phyloP scores from a whole-genome alignment of 2,329 filamentous ascomycete species.

The Epichloe sp. region DNA sequence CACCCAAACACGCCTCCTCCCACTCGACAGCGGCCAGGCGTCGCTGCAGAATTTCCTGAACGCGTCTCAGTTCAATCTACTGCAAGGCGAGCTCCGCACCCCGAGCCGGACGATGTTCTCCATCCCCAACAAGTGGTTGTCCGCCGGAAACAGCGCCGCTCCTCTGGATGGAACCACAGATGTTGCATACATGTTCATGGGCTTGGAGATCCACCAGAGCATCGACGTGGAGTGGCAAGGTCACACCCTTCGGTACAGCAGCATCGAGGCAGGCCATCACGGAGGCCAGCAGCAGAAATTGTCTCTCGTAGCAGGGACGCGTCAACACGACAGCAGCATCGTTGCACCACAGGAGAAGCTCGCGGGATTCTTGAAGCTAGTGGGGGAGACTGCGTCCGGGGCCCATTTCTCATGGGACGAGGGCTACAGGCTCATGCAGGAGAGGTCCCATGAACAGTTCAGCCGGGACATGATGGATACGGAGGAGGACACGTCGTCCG shows the following conservation, averaged over 20 bases:
- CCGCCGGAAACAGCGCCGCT: background rate
- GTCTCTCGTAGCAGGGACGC: slow-evolving; percentile 20
- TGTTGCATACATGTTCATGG: slow-evolving; percentile 29
- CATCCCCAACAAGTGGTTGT: slow-evolving; percentile 15
- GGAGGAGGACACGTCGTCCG: background rate
- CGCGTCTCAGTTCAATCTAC: slow-evolving; percentile 31
- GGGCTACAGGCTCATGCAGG: slow-evolving; percentile 17
- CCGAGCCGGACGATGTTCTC: slow-evolving; percentile 20
- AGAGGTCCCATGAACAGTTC: slow-evolving; percentile 14
- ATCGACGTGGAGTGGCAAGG: slow-evolving; percentile 28
- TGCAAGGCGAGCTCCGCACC: slow-evolving; percentile 26
- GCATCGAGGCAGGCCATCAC: slow-evolving; percentile 37
- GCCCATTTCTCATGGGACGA: slow-evolving; percentile 23
- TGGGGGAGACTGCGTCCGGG: slow-evolving; percentile 16
- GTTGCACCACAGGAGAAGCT: background rate
- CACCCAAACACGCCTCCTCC: slow-evolving; percentile 21
- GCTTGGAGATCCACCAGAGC: slow-evolving; percentile 38
- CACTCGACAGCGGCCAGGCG: slow-evolving; percentile 24
- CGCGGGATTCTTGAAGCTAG: slow-evolving; percentile 15
- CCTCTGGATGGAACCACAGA: slow-evolving; percentile 5
- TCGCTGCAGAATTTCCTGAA: slow-evolving; percentile 31
- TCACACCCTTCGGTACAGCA: slow-evolving; percentile 36
- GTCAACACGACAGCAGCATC: background rate
- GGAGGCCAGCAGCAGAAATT: slow-evolving; percentile 39
- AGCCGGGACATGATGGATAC: slow-evolving; percentile 15